Conservation (phyloP, 2,329 filamentous ascomycete species). For the Cytospora leucostoma region DNA sequence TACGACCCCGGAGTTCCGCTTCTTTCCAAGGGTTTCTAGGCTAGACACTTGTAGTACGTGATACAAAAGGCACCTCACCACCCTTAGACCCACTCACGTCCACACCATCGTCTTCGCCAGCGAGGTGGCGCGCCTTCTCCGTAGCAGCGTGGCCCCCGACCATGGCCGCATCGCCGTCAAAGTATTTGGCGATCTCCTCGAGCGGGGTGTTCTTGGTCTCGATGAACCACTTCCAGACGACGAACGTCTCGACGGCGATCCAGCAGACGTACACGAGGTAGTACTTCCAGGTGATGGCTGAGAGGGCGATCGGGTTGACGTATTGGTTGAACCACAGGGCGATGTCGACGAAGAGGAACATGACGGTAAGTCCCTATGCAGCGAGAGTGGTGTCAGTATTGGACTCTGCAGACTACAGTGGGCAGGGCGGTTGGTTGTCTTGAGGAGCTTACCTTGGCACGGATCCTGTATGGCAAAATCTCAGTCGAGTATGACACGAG, state of each 20-base stretch:
- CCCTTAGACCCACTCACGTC: conserved; percentile 18
- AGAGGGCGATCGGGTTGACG: conserved; percentile 41
- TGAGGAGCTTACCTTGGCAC: conserved; percentile 32
- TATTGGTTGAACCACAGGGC: conserved; percentile 41
- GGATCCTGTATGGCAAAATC: conserved; percentile 35
- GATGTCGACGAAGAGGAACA: conserved; percentile 46
- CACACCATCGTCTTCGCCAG: conserved; percentile 26
- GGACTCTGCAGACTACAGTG: fast-evolving
- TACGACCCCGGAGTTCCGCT: no score
- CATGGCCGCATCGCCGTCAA: conserved; percentile 31
- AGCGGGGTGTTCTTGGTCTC: conserved; percentile 37
- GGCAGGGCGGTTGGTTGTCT: not conserved
- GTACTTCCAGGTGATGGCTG: conserved; percentile 41
- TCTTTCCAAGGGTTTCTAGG: no score
- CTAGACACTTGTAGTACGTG: conserved; percentile 7
- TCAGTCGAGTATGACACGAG: conserved; percentile 34
- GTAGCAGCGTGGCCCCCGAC: conserved; percentile 29
- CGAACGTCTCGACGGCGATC: conserved; percentile 32
- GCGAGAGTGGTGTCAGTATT: not conserved
- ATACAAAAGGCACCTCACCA: not conserved
- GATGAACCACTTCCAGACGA: conserved; percentile 32
- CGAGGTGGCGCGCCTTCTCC: conserved; percentile 28
- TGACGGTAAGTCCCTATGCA: conserved; percentile 42
- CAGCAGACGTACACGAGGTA: conserved; percentile 46
- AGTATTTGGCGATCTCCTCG: conserved; percentile 36